Evolutionary conservation across 2,329 filamentous ascomycete species (phyloP), one percentile per base, ranked within the genome.

Genomic region (Chaetomiaceae sp.): DNA sequence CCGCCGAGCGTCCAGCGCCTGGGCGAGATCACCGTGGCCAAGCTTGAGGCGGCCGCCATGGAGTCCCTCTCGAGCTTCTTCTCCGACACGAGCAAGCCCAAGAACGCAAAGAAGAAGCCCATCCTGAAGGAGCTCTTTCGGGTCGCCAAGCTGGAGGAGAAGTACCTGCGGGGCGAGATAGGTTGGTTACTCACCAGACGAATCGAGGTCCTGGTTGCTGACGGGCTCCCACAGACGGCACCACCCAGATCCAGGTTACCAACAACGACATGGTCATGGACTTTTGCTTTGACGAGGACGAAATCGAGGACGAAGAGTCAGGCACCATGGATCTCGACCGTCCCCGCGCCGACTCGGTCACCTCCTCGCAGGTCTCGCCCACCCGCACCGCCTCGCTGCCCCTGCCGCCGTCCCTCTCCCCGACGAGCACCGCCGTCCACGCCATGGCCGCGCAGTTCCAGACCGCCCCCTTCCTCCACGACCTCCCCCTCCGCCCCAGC

Each of bases 41-140:
- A 80, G 61, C 68, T 86, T 3, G 80, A 85, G 57, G 77, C 81
- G 25, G 73, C 77, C 2, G 84, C 82, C 0, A 75, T 72, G 46
- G 82, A 86, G 51, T 78, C 78, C 0, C 71, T 85, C 25, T 78
- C 78, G 0, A 69, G 72, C 15, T 85, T 81, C 68, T 85, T 84
- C 54, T 70, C 73, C 14, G 81, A 84, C 57, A 78, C 76, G 50
- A 76, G 80, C 2, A 71, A 73, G 23, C 72, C 74, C 0, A 73
- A 72, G 38, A 85, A 85, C 53, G 66, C 68, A 2, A 72, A 71
- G 57, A 85, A 85, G 70, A 76, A 73, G 53, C 72, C 74, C 0
- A 82, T 75, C 44, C 63, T 86, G 8, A 78, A 75, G 49, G 82
- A 85, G 61, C 78, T 85, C 8, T 85, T 86, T 69, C 79, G 77